Evolutionary conservation across 2,329 filamentous ascomycete genomes (phyloP), one percentile per base, ranked within the genome.

Genomic region (Aspergillus pseudotamarii): DNA sequence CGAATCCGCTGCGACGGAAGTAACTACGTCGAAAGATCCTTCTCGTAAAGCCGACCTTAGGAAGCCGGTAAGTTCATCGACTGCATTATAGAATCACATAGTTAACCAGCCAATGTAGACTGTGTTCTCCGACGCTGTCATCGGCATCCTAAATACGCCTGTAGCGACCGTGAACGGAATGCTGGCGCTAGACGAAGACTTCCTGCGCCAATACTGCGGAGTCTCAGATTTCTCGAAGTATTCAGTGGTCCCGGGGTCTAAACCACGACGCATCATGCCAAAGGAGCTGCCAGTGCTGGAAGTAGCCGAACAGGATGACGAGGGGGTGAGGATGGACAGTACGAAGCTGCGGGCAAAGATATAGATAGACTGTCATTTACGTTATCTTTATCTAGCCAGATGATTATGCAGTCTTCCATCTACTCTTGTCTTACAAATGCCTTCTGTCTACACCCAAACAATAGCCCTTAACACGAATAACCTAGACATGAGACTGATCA

Each of bases 181-280:
- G 50, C 79, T 94, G 6, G 83, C 89, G 63, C 84, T 93, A 1
- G 93, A 96, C 71, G 92, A 96, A 74, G 92, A 96, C 73, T 95
- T 93, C 68, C 80, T 96, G 34, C 82, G 90, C 21, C 81, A 85
- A 8, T 83, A 89, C 63, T 82, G 79, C 23, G 88, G 89, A 1
- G 81, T 93, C 4, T 82, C 78, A 0, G 91, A 96, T 73, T 95
- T 96, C 70, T 84, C 83, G 0, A 85, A 87, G 70, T 96, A 96
- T 74, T 86, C 83, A 38, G 75, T 94, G n/a, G 82, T 94, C 0
- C 80, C 85, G 0, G 90, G 90, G 1, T 70, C 85, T 0, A 78
- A 62, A 1, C 92, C 92, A 0, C 80, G 92, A 61, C 82, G 92
- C 23, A 96, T 96, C 66, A 94, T 96, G 91, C 93, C 93, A 0